Evolutionary conservation across 139 green algal genomes (phyloP).

Genomic region (Chlorella sp.): DNA sequence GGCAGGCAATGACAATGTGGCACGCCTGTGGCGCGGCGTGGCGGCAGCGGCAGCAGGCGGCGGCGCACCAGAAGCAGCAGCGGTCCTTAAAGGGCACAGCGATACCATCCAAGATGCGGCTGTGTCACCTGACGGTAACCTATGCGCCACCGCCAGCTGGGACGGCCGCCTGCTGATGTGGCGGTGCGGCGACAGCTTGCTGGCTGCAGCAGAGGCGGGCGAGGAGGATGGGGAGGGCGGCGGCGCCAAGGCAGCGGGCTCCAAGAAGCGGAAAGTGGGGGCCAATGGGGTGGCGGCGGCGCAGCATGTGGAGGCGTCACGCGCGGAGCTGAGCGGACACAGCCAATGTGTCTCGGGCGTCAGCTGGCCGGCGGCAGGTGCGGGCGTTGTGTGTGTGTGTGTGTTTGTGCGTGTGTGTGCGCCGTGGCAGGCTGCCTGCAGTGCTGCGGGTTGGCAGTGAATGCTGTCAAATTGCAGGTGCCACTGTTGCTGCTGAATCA

Average conservation of each 20-base stretch:
- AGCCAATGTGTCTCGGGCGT: constrained; percentile 74
- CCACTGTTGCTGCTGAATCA: too few relatives aligned
- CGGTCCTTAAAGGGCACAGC: constrained; percentile 56
- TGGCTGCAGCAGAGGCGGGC: constrained; percentile 26
- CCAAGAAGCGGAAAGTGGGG: constrained; percentile 62
- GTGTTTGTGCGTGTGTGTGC: background rate
- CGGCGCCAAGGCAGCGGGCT: constrained; percentile 11
- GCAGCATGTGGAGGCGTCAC: constrained; percentile 42
- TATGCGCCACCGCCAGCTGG: constrained; percentile 71
- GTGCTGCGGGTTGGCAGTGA: too few relatives aligned
- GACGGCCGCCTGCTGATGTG: constrained; percentile 77
- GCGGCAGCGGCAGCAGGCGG: background rate
- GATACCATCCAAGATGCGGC: constrained; percentile 70
- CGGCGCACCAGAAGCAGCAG: constrained; percentile 12
- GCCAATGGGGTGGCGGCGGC: background rate
- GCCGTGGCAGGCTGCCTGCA: too few relatives aligned
- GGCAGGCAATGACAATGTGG: constrained; percentile 52
- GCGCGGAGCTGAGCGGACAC: constrained; percentile 66
- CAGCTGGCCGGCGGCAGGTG: constrained; percentile 57
- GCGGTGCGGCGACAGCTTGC: constrained; percentile 47
- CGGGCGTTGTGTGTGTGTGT: background rate
- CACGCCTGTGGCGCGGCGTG: constrained; percentile 37
- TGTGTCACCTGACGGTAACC: constrained; percentile 44
- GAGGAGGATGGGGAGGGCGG: constrained; percentile 4
- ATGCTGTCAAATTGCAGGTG: too few relatives aligned